Base-by-base conservation (phyloP, 1,284 basidiomycete genomes). In the Pseudozyma tsukubaensis region DNA sequence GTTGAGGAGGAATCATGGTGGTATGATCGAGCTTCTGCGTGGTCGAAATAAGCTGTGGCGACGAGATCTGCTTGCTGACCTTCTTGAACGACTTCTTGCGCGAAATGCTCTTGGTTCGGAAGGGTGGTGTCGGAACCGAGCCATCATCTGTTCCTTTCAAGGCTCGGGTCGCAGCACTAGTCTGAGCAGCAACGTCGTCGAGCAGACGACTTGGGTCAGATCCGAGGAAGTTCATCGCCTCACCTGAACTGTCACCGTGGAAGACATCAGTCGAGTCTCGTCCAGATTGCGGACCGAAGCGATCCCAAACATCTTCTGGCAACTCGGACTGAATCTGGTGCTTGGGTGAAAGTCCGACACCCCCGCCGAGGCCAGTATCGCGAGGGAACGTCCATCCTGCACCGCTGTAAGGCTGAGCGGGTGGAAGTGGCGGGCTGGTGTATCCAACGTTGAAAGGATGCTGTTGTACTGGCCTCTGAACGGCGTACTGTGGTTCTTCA, bases 141-240 rank as follows among this genome's bases (percentile, higher is more conserved):
- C 59, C 61, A 45, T 66, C 65, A 42, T 73, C 72, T 0, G 68
- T 58, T 9, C 78, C 80, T 48, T 82, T 82, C 42, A 82, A 69
- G 12, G 80, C 80, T 39, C 54, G 56, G 4, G 80, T 82, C 6
- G 80, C 80, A 14, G 78, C 76, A 5, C 59, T 59, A 8, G 80
- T 78, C 51, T 82, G 80, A n/a, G 76, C 71, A 1, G 72, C 79
- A 2, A 81, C 59, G 37, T 81, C 79, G 29, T 79, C 76, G 19
- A 77, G 42, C 40, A 81, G 47, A 1, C 59, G 42, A 1, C 66
- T 53, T 1, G 58, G 58, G 37, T 71, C 58, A 12, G 48, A n/a
- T 29, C 49, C 55, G 19, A 37, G 12, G 18, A 48, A 57, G 36
- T 39, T 51, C 42, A 44, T 18, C 13, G 42, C 42, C 29, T 53